These are phyloP conservation scores for Emmonsiellopsis sp. DNA, from an alignment of 2,329 filamentous ascomycete genomes.

Conservation along the genomic window DNA sequence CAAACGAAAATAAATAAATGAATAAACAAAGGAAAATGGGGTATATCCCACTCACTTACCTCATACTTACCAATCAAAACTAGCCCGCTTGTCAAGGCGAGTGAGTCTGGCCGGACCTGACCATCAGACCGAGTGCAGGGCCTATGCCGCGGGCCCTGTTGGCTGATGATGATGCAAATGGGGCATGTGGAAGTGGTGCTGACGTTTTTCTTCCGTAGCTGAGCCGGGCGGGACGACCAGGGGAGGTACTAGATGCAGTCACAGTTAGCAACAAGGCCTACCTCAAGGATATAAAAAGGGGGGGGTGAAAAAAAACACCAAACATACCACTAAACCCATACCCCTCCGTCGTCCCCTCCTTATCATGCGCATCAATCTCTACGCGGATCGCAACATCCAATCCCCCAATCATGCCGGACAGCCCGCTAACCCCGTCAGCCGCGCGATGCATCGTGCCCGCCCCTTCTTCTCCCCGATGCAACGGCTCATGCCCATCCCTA, in stretches of 20 bases:
- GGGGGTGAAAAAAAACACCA: too few relatives aligned
- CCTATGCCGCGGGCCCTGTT: too few relatives aligned
- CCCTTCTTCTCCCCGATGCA: conserved; percentile 66
- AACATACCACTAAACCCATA: conserved; percentile 41
- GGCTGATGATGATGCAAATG: background rate
- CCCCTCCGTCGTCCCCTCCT: conserved; percentile 33
- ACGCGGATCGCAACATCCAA: conserved; percentile 38
- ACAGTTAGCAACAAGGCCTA: background rate
- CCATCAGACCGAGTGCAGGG: too few relatives aligned
- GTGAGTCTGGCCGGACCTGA: too few relatives aligned
- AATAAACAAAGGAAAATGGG: too few relatives aligned
- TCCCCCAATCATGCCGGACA: conserved; percentile 30
- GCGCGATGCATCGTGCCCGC: conserved; percentile 73
- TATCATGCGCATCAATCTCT: conserved; percentile 36
- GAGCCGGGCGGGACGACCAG: too few relatives aligned
- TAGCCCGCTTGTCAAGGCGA: too few relatives aligned
- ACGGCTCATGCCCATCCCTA: conserved; percentile 58
- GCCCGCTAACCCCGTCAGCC: conserved; percentile 40
- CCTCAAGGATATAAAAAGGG: background rate
- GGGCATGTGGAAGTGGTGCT: background rate
- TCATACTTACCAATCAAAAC: too few relatives aligned
- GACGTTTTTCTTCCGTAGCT: background rate
- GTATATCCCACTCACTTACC: too few relatives aligned
- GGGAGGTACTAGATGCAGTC: too few relatives aligned
- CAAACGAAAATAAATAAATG: too few relatives aligned